Percentiles rank a stretch among this genome's conserved stretches.
phyloP scores from a whole-genome alignment of 495 filamentous ascomycete species.

The Tuber aestivum region DNA sequence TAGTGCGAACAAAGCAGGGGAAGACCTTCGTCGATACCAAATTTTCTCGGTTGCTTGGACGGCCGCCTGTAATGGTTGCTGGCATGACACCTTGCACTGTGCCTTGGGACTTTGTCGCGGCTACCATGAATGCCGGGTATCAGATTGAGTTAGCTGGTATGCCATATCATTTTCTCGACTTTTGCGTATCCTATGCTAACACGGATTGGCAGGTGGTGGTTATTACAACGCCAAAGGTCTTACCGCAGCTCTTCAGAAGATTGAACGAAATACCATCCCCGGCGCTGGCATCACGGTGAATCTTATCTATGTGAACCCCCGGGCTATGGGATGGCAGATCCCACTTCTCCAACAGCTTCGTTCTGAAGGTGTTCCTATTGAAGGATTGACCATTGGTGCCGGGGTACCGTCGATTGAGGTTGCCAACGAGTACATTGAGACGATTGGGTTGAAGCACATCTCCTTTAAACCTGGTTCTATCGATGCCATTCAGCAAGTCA shows the following conservation, averaged over 20 bases:
- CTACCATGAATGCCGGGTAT: conserved; percentile 91
- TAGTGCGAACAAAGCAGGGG: conserved; percentile 79
- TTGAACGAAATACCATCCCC: conserved; percentile 78
- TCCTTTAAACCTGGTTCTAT: conserved; percentile 90
- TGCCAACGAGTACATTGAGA: conserved; percentile 87
- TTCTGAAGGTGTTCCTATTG: conserved; percentile 82
- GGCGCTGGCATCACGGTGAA: conserved; percentile 92
- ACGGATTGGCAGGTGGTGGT: conserved; percentile 57
- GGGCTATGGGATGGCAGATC: conserved; percentile 97
- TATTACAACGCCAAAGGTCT: conserved; percentile 89
- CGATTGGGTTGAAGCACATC: conserved; percentile 89
- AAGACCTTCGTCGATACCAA: conserved; percentile 92
- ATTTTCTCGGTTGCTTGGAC: conserved; percentile 86
- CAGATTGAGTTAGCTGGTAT: conserved; percentile 72
- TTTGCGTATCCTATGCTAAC: conserved; percentile 12
- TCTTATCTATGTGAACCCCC: conserved; percentile 92
- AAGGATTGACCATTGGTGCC: conserved; percentile 89
- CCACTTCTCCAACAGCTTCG: conserved; percentile 79
- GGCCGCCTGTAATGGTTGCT: conserved; percentile 86
- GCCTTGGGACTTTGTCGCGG: conserved; percentile 91
- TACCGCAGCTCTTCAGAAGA: conserved; percentile 82
- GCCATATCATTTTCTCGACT: conserved; percentile 6
- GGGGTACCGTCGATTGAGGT: conserved; percentile 92
- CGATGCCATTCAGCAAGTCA: conserved; percentile 80
- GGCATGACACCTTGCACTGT: conserved; percentile 96